Evolutionary conservation across 768 basidiomycete genomes (phyloP).

Genomic region (Glaciozyma antarctica): DNA sequence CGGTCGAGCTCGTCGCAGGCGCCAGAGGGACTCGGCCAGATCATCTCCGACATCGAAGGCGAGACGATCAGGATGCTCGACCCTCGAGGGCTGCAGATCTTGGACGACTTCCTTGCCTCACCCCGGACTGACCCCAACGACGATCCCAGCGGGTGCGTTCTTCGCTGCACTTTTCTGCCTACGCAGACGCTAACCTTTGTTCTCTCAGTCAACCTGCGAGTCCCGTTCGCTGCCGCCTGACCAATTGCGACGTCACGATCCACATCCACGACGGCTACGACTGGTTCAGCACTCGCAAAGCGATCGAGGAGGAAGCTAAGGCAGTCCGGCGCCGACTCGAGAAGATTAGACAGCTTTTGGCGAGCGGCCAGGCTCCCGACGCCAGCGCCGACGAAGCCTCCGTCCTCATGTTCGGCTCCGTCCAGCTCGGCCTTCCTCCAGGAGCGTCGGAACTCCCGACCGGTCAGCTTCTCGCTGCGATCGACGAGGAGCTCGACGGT

Average conservation of each 20-base stretch:
- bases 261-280: constrained; percentile 90
- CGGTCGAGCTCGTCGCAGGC: constrained; percentile 2
- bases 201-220: constrained; percentile 35
- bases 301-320: constrained; percentile 77
- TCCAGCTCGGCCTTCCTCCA: constrained; percentile 81
- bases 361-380: constrained; percentile 77
- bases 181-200: not conserved
- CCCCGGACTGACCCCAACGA: not conserved
- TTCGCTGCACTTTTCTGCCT: not conserved
- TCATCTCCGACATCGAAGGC: constrained; percentile 49
- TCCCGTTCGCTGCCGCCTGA: constrained; percentile 1
- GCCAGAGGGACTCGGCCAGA: constrained; percentile 24
- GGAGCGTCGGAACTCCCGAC: constrained; percentile 42
- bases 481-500: constrained; percentile 79
- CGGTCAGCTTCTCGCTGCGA: constrained; percentile 51
- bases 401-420: constrained; percentile 79
- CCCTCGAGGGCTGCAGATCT: constrained; percentile 53
- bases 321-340: constrained; percentile 75
- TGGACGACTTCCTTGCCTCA: constrained; percentile 59
- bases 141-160: not conserved
- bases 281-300: constrained; percentile 73
- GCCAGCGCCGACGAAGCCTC: constrained; percentile 58
- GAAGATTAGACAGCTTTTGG: constrained; percentile 83
- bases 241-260: constrained; percentile 48
- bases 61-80: constrained; percentile 76